phyloP scores from a whole-genome alignment of 106 monocot species.

The Allium sativum region DNA sequence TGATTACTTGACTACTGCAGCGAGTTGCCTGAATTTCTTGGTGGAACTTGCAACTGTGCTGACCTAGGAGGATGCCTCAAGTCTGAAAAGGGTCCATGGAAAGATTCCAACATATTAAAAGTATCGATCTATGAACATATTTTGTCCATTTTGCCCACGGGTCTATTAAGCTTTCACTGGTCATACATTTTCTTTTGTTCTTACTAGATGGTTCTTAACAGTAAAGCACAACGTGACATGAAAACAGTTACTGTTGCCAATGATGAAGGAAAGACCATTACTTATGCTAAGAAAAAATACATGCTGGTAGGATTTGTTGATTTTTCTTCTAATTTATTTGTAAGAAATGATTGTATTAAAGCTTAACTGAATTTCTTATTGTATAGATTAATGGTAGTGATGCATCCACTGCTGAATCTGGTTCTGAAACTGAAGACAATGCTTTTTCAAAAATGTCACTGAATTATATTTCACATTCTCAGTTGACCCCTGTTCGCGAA shows the following conservation, averaged over 20 bases:
- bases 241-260: slow-evolving; percentile 51
- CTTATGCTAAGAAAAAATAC: slow-evolving; percentile 35
- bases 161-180: too few species aligned
- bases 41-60: slow-evolving; percentile 48
- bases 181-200: not conserved
- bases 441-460: slow-evolving; percentile 19
- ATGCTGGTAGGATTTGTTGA: slow-evolving; percentile 14
- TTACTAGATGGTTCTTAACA: slow-evolving; percentile 37
- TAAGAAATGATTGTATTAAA: not conserved
- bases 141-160: too few species aligned
- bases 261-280: slow-evolving; percentile 35
- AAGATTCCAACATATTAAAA: slow-evolving; percentile 46
- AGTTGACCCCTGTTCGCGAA: slow-evolving; percentile 49
- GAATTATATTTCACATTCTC: slow-evolving; percentile 13
- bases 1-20: slow-evolving; percentile 13
- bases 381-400: slow-evolving; percentile 34
- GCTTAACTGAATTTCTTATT: not conserved
- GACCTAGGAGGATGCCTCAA: slow-evolving; percentile 40
- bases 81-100: slow-evolving; percentile 54
- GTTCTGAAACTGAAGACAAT: slow-evolving; percentile 44
- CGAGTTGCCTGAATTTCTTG: slow-evolving; percentile 57
- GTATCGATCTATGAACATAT: not conserved
- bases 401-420: slow-evolving; percentile 44
- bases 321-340: not conserved
- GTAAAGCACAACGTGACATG: slow-evolving; percentile 29